phyloP scores from a whole-genome alignment of 176 grass and related monocot species.

The Aegilops speltoides region DNA sequence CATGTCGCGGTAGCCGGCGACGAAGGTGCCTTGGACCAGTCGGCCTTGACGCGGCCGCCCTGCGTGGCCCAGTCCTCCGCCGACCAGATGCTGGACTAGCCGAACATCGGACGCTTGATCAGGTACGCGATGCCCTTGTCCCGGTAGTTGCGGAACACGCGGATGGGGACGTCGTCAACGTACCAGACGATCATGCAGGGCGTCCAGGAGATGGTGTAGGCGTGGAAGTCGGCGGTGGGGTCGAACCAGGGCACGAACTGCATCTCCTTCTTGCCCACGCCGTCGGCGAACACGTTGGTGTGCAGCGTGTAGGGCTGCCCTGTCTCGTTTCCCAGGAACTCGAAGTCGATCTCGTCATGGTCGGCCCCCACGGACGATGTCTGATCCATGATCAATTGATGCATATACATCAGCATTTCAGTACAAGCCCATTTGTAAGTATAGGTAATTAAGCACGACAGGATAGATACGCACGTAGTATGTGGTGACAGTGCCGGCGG shows the following conservation, averaged over 20 bases:
- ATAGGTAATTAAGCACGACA: no score
- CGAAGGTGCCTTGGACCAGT: conserved; percentile 62
- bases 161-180: conserved; percentile 52
- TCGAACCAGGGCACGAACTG: conserved; percentile 78
- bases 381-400: no score
- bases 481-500: no score
- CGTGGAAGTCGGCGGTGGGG: conserved; percentile 65
- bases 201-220: conserved; percentile 85
- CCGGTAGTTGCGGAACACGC: conserved; percentile 66
- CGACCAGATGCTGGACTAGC: conserved; percentile 71
- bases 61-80: conserved; percentile 78
- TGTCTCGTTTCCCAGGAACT: neutral
- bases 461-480: no score
- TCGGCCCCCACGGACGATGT: neutral
- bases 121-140: conserved; percentile 43
- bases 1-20: neutral
- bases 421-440: no score
- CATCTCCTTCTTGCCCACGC: conserved; percentile 47
- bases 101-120: conserved; percentile 39
- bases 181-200: conserved; percentile 44
- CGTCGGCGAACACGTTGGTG: conserved; percentile 67
- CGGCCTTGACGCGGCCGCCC: conserved; percentile 57
- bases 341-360: neutral
- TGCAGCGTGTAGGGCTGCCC: conserved; percentile 60
- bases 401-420: no score